These are phyloP conservation scores for Didymella pinodella DNA, from an alignment of 2,329 filamentous ascomycete species.

Conservation along the genomic window DNA sequence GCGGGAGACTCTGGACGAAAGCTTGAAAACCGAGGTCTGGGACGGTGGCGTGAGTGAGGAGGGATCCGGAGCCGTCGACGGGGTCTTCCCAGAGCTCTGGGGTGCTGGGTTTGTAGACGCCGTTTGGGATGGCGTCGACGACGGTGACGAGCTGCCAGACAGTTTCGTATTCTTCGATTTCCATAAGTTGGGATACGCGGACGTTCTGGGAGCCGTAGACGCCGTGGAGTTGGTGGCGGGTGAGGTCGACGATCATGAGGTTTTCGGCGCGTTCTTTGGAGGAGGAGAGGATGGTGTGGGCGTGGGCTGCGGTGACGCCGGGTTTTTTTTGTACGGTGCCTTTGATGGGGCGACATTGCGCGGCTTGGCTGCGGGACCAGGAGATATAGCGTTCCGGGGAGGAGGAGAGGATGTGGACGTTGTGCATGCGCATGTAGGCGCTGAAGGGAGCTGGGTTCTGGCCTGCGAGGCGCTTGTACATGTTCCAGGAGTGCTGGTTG, in stretches of 20 bases:
- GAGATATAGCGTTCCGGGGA: constrained; percentile 90
- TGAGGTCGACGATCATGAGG: constrained; percentile 96
- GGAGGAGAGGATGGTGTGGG: constrained; percentile 74
- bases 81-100: constrained; percentile 46
- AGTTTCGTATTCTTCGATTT: constrained; percentile 88
- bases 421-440: constrained; percentile 74
- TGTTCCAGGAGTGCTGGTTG: constrained; percentile 63
- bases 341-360: constrained; percentile 93
- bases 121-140: constrained; percentile 68
- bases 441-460: constrained; percentile 86
- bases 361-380: constrained; percentile 67
- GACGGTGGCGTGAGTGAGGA: constrained; percentile 15
- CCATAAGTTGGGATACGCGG: constrained; percentile 77
- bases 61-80: constrained; percentile 29
- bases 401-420: constrained; percentile 75
- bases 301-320: constrained; percentile 73
- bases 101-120: constrained; percentile 35
- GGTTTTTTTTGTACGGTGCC: constrained; percentile 86
- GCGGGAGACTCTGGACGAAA: constrained; percentile 78
- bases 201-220: constrained; percentile 80
- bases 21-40: constrained; percentile 72
- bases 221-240: constrained; percentile 91
- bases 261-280: constrained; percentile 96
- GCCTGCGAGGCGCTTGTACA: constrained; percentile 74
- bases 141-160: constrained; percentile 93